Evolutionary conservation across 1,284 basidiomycete genomes (phyloP), one percentile per base, ranked within the genome.

Genomic region (Moesziomyces globuligerus): DNA sequence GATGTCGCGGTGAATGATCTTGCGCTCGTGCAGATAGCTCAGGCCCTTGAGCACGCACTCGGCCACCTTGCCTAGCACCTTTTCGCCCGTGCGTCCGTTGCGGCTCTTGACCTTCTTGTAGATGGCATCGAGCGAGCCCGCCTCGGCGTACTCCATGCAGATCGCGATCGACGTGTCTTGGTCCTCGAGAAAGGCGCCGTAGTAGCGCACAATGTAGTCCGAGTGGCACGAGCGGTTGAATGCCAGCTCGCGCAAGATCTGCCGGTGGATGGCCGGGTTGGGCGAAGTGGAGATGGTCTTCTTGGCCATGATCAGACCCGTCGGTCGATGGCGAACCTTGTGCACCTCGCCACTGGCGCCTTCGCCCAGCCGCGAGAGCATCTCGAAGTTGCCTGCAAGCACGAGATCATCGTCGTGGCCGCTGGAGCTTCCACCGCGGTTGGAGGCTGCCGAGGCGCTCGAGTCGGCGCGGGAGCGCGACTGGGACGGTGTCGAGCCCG

Each of bases 241-340:
- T 48, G 89, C 88, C 54, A 98, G 87, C 84, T 99, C 96, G 38
- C 95, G 90, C 41, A 96, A 86, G 57, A 98, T 88, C 84, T 98
- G 95, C 77, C 90, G 92, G 80, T 87, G 87, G 40, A 87, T 84
- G 80, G 91, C 87, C 3, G 95, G 95, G 47, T 94, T 94, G 70
- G 95, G 91, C 38, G 91, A 91, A 11, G 93, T 94, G 9, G 93
- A 91, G 79, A 99, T 97, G 21, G 94, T 92, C 88, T 98, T 98
- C 77, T 93, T 90, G 9, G 94, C 96, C 88, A 97, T 90, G 76
- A 96, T 87, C 76, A 86, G 84, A 24, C 89, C 89, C 0, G 88
- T 91, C 46, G 89, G 88, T 78, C 85, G 88, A 83, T 94, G 91
- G 74, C 85, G 87, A 41, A 97, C 95, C 83, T 93, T 91, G 83